phyloP scores from a whole-genome alignment of 805 yeast genomes.

The Candida oleophila region DNA sequence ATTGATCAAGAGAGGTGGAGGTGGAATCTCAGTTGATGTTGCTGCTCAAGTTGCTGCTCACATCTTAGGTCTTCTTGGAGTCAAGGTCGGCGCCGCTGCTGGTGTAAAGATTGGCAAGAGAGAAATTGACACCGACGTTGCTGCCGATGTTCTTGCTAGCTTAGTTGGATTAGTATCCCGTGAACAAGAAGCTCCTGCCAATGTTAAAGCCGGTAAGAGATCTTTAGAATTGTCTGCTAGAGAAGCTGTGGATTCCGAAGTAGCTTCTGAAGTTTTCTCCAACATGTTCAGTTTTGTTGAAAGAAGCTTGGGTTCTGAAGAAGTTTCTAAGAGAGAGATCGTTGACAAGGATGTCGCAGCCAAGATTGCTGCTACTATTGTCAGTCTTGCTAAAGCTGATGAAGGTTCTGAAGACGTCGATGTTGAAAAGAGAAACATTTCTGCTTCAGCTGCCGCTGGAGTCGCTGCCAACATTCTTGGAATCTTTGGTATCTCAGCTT shows the following conservation, averaged over 20 bases:
- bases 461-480: conserved; percentile 2
- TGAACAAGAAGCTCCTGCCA: conserved; percentile 9
- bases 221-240: background rate
- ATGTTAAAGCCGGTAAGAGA: background rate
- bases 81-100: conserved; percentile 9
- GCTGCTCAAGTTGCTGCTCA: conserved; percentile 10
- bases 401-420: background rate
- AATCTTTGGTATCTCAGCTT: background rate
- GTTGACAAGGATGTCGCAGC: conserved; percentile 1
- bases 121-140: conserved; percentile 8
- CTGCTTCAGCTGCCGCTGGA: background rate
- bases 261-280: background rate
- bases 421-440: conserved; percentile 1
- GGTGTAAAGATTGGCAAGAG: conserved; percentile 8
- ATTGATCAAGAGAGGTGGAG: conserved; percentile 9
- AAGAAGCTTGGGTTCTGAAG: background rate
- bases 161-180: conserved; percentile 8
- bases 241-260: background rate
- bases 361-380: conserved; percentile 3
- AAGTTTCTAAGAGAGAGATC: background rate
- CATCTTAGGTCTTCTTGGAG: conserved; percentile 8
- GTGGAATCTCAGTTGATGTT: too few species aligned
- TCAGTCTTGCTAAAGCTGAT: background rate
- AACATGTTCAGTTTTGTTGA: conserved; percentile 1
- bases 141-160: conserved; percentile 9